Conservation (phyloP, 805 yeast species). For the Yarrowia porcina region DNA sequence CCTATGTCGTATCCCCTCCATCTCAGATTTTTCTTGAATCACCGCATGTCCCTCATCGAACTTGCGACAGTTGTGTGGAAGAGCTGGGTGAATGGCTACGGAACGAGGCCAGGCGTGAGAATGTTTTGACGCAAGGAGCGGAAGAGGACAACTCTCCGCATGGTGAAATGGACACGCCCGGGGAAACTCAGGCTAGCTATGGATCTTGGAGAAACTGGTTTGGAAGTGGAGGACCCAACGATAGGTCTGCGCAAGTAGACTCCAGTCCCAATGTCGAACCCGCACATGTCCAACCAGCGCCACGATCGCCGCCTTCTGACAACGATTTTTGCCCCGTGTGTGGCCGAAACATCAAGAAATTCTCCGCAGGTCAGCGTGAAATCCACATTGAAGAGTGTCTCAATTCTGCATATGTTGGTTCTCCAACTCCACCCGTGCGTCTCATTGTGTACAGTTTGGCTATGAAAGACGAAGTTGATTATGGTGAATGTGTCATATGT, state of each 20-base stretch:
- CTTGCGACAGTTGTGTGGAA: slow-evolving; percentile 70
- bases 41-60: slow-evolving; percentile 59
- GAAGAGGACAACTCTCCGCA: neutral
- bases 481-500: slow-evolving; percentile 87
- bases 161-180: neutral
- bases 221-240: neutral
- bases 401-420: slow-evolving; percentile 1
- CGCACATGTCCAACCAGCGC: neutral
- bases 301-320: slow-evolving; percentile 13
- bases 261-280: neutral
- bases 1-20: slow-evolving; percentile 56
- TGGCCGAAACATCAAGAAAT: slow-evolving; percentile 24
- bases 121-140: neutral
- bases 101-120: neutral
- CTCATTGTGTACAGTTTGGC: slow-evolving; percentile 17
- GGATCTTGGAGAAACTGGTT: slow-evolving; percentile 13
- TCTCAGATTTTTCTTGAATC: slow-evolving; percentile 48
- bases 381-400: slow-evolving; percentile 9
- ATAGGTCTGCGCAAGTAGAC: neutral
- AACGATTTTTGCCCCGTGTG: slow-evolving; percentile 24
- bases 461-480: slow-evolving; percentile 15
- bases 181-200: neutral
- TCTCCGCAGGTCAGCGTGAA: neutral
- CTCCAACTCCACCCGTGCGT: slow-evolving; percentile 19
- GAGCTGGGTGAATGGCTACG: slow-evolving; percentile 45